Base-by-base conservation (phyloP, 331 rosid species). In the Rosa hybrid region DNA sequence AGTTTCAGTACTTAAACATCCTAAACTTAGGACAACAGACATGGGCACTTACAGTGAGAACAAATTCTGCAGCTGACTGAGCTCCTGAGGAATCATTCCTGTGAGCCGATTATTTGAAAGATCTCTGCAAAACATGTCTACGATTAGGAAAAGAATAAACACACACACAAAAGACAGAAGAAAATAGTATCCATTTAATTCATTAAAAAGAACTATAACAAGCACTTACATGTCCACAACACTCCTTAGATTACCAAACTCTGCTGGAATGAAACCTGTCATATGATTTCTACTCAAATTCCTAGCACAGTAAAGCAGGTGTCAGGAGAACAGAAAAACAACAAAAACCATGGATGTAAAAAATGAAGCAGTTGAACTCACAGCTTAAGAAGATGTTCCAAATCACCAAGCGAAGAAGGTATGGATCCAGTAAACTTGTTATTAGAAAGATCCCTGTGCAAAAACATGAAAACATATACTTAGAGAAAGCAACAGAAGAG, bases 361-460 rank as follows among this genome's bases (percentile, higher is more conserved):
- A 56, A 57, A 16, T 23, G 18, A 82, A 82, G 63, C 30, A 30
- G 50, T 57, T 73, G 71, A 75, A 87, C 98, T 88, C 83, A 96
- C 99, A 96, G 79, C 92, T 94, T 96, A 46, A 96, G 87, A 83
- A 96, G 98, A 89, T 96, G 99, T 83, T 96, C 99, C 91, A 96
- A 87, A 86, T 96, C 99, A 27, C 99, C 99, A 56, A 96, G 96
- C 30, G 99, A 88, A 63, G 99, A 89, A 81, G 99, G 97, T 76
- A 96, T 91, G 51, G 91, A 75, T 56, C 98, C 97, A 81, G 74
- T 82, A 64, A 93, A 72, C 77, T 88, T 85, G 85, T 94, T 96
- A 75, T 86, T 88, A 27, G 99, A 96, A 79, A 96, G 83, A 85
- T 96, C 99, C 92, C 99, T 96, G 77, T 5, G 48, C 53, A 76